Conservation (phyloP, 345 rosid species). For the Diplotaxis tenuifolia region DNA sequence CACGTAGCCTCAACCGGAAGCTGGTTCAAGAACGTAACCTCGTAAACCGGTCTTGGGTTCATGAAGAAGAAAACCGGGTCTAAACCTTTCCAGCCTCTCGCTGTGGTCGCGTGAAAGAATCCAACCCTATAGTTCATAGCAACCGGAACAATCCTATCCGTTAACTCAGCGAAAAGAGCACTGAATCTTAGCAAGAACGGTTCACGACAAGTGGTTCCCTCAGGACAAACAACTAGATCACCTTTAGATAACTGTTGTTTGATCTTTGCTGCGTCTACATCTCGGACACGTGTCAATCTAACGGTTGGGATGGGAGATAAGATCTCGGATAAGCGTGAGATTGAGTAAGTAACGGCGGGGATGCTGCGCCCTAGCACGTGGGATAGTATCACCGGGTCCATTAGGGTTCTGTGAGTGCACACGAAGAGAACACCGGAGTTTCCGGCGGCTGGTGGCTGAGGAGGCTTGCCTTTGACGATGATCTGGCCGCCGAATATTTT, state of each 20-base stretch:
- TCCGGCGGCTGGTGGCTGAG: background rate
- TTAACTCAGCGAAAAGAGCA: background rate
- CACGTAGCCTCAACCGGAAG: constrained; percentile 37
- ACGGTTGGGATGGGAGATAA: background rate
- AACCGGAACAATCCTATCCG: background rate
- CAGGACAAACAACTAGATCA: background rate
- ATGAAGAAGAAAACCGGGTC: constrained; percentile 2
- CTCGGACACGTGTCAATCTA: background rate
- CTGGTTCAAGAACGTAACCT: constrained; percentile 73
- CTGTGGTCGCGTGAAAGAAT: background rate
- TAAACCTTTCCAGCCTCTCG: background rate
- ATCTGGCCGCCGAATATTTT: background rate
- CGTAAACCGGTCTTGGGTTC: constrained; percentile 73
- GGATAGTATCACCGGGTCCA: background rate
- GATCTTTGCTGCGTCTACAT: background rate
- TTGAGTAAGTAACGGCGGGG: background rate
- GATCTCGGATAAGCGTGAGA: background rate
- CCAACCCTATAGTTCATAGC: background rate
- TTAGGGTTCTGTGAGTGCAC: background rate
- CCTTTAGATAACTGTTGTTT: background rate
- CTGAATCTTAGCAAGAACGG: background rate
- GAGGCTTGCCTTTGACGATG: constrained; percentile 1
- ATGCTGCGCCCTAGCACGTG: background rate
- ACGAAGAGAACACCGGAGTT: background rate
- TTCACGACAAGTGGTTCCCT: background rate